phyloP scores from a whole-genome alignment of 441 rosid species.

The Gossypium schwendimanii region DNA sequence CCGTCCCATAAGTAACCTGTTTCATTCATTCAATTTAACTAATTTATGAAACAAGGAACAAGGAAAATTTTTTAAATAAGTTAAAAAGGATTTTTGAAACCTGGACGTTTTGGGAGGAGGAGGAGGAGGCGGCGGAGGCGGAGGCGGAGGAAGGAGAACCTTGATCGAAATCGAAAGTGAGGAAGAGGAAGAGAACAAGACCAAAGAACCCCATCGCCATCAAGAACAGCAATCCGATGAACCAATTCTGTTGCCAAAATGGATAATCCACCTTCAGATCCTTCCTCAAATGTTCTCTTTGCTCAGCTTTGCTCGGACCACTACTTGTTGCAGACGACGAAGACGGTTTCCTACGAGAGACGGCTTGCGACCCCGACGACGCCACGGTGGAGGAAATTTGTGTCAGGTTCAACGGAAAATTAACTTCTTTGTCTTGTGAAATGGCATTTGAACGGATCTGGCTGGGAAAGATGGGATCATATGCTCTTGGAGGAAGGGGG shows the following conservation, averaged over 20 bases:
- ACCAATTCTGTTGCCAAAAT: constrained; percentile 88
- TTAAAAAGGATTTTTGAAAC: constrained; percentile 18
- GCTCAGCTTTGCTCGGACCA: constrained; percentile 30
- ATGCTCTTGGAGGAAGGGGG: background rate
- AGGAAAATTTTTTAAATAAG: background rate
- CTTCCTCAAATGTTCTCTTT: constrained; percentile 16
- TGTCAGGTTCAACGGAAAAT: background rate
- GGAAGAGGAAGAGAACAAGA: constrained; percentile 66
- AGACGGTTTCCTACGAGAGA: constrained; percentile 47
- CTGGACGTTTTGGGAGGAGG: constrained; percentile 49
- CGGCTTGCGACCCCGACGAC: constrained; percentile 49
- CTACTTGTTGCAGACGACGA: constrained; percentile 21
- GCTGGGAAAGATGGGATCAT: background rate
- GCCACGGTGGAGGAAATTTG: constrained; percentile 56
- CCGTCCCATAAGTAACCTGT: constrained; percentile 81
- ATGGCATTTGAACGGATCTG: background rate
- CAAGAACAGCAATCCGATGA: constrained; percentile 54
- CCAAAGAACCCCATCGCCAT: constrained; percentile 70
- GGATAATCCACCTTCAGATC: constrained; percentile 26
- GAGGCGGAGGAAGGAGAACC: constrained; percentile 36
- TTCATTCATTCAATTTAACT: background rate
- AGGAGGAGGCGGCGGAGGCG: constrained; percentile 22
- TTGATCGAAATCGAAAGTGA: constrained; percentile 49
- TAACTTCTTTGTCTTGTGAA: background rate
- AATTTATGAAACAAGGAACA: background rate